Percentiles rank a stretch among this genome's conserved stretches.
These are phyloP conservation scores for Hyphopichia fennica DNA, from an alignment of 1,139 yeast species.

Conservation along the genomic window DNA sequence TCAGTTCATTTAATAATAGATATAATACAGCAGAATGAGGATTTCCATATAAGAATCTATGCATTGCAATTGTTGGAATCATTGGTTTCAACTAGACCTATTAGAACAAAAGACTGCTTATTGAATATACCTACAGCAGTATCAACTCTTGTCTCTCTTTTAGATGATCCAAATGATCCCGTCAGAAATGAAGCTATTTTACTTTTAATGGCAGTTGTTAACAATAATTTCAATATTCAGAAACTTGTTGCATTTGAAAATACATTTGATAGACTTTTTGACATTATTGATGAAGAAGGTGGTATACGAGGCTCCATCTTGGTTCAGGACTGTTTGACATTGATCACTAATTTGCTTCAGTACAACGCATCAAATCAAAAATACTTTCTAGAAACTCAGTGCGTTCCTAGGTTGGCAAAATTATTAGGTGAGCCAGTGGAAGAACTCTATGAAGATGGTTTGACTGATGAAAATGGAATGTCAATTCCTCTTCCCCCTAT, in stretches of 20 bases:
- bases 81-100: slow-evolving; percentile 73
- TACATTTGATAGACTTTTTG: slow-evolving; percentile 78
- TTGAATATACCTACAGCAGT: slow-evolving; percentile 77
- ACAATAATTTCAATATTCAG: slow-evolving; percentile 83
- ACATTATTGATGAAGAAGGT: slow-evolving; percentile 81
- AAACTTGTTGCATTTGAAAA: slow-evolving; percentile 94
- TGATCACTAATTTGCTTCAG: slow-evolving; percentile 69
- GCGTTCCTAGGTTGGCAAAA: slow-evolving; percentile 62
- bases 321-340: slow-evolving; percentile 83
- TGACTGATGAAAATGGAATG: slow-evolving; percentile 15
- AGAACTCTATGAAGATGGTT: slow-evolving; percentile 31
- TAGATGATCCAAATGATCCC: slow-evolving; percentile 82
- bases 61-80: slow-evolving; percentile 85
- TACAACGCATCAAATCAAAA: slow-evolving; percentile 92
- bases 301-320: slow-evolving; percentile 88
- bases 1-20: slow-evolving; percentile 59
- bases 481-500: slow-evolving; percentile 31
- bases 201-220: slow-evolving; percentile 78
- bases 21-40: slow-evolving; percentile 50
- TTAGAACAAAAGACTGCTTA: slow-evolving; percentile 71
- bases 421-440: slow-evolving; percentile 62
- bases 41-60: slow-evolving; percentile 78
- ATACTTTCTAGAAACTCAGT: slow-evolving; percentile 80
- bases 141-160: slow-evolving; percentile 66
- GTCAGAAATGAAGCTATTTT: slow-evolving; percentile 85